Conservation (phyloP, 2,329 filamentous ascomycete genomes). For the Amauroascus niger region DNA sequence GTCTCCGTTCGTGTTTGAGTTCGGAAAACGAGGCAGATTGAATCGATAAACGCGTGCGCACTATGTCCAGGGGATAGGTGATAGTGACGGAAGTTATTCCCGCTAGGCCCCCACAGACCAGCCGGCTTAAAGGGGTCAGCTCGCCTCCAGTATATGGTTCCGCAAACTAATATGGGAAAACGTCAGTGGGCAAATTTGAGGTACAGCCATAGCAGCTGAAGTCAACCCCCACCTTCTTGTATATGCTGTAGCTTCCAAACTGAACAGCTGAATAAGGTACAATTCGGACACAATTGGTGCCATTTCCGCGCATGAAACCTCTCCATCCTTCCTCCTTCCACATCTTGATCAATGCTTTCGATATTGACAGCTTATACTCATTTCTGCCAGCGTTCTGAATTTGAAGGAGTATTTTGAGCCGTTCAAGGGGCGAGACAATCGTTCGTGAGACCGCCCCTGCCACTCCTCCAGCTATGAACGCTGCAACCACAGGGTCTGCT, state of each 20-base stretch:
- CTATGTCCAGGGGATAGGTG: conserved; percentile 96
- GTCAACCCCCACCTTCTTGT: conserved; percentile 65
- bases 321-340: conserved; percentile 94
- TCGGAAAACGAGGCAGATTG: conserved; percentile 91
- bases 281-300: conserved; percentile 96
- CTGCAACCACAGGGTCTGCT: conserved; percentile 72
- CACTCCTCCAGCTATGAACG: conserved; percentile 87
- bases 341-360: conserved; percentile 85
- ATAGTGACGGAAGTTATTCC: conserved; percentile 91
- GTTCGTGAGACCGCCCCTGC: conserved; percentile 96
- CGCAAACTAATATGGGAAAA: conserved; percentile 26
- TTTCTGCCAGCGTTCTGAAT: conserved; percentile 82
- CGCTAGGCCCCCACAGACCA: conserved; percentile 82
- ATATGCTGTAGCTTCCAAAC: conserved; percentile 96
- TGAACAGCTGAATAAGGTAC: conserved; percentile 97
- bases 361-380: conserved; percentile 87
- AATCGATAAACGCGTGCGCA: conserved; percentile 88
- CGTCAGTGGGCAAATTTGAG: not conserved
- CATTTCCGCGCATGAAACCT: conserved; percentile 96
- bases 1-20: conserved; percentile 51
- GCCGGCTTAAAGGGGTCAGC: conserved; percentile 61
- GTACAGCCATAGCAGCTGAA: not conserved
- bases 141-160: conserved; percentile 63
- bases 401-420: conserved; percentile 96
- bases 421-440: conserved; percentile 89